These are phyloP conservation scores for Leptodontidium sp. DNA, from an alignment of 2,329 filamentous ascomycete species.

Conservation along the genomic window DNA sequence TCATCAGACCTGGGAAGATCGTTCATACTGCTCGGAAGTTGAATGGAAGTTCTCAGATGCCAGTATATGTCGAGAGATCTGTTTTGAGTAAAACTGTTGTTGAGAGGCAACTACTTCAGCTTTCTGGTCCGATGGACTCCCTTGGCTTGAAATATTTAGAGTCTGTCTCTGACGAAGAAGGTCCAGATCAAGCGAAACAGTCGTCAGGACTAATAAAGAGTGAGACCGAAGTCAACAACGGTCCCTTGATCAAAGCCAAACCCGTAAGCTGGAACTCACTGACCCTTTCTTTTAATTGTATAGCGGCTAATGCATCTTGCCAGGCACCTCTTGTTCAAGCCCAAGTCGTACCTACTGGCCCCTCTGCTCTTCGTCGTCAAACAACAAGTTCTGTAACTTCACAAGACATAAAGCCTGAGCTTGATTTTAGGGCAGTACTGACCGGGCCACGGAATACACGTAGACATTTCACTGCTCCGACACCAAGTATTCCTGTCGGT, in stretches of 20 bases:
- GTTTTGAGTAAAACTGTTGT: not conserved
- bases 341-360: too few species aligned
- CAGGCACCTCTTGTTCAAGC: too few species aligned
- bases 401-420: not conserved
- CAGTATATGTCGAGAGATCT: not conserved
- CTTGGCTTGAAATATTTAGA: not conserved
- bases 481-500: not conserved
- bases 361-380: too few species aligned
- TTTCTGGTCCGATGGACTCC: not conserved
- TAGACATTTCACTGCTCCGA: not conserved
- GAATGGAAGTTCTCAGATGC: not conserved
- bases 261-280: not conserved
- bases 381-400: not conserved
- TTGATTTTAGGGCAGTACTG: not conserved
- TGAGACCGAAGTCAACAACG: not conserved
- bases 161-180: not conserved
- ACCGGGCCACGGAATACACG: not conserved
- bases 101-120: not conserved
- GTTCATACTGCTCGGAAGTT: not conserved
- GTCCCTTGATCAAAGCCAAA: not conserved
- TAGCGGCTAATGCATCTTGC: too few species aligned
- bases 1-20: not conserved
- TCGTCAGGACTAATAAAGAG: too few species aligned
- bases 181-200: not conserved
- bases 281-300: not conserved